These are phyloP conservation scores for Malassezia slooffiae DNA, from an alignment of 1,284 basidiomycete genomes.

Conservation along the genomic window DNA sequence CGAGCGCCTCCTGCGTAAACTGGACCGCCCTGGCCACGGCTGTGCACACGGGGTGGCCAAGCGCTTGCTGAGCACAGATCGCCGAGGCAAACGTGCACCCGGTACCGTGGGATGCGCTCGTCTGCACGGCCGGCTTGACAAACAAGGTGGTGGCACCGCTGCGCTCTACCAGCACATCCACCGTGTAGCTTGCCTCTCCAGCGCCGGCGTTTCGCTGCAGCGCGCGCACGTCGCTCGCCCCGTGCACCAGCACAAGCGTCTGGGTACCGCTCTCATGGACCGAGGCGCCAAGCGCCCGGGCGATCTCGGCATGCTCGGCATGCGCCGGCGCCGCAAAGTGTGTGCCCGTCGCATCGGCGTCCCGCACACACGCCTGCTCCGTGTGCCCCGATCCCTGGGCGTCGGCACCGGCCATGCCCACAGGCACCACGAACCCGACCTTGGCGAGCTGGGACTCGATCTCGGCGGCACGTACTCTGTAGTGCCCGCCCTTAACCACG, in stretches of 20 bases:
- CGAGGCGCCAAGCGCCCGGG: too few relatives aligned
- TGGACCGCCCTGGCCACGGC: constrained; percentile 57
- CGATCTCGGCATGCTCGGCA: too few relatives aligned
- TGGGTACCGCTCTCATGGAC: too few relatives aligned
- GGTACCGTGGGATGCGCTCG: constrained; percentile 63
- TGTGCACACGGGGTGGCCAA: constrained; percentile 54
- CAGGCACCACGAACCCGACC: background rate
- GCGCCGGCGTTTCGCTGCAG: constrained; percentile 50
- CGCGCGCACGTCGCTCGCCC: constrained; percentile 43
- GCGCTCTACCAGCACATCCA: constrained; percentile 57
- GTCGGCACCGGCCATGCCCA: too few relatives aligned
- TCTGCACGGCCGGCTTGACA: constrained; percentile 23
- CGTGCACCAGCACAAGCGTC: constrained; percentile 6
- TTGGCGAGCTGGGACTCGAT: constrained; percentile 10
- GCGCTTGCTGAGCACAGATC: constrained; percentile 60
- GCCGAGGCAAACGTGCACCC: constrained; percentile 84
- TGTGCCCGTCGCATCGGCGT: too few relatives aligned
- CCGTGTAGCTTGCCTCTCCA: constrained; percentile 42
- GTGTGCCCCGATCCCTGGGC: too few relatives aligned
- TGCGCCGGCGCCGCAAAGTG: too few relatives aligned
- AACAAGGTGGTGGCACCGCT: constrained; percentile 19
- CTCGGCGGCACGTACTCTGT: constrained; percentile 39
- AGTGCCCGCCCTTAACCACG: constrained; percentile 79
- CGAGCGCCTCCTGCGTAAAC: constrained; percentile 69
- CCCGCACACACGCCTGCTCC: too few relatives aligned